Conservation (phyloP, 805 yeast species). For the Metschnikowia proteae region DNA sequence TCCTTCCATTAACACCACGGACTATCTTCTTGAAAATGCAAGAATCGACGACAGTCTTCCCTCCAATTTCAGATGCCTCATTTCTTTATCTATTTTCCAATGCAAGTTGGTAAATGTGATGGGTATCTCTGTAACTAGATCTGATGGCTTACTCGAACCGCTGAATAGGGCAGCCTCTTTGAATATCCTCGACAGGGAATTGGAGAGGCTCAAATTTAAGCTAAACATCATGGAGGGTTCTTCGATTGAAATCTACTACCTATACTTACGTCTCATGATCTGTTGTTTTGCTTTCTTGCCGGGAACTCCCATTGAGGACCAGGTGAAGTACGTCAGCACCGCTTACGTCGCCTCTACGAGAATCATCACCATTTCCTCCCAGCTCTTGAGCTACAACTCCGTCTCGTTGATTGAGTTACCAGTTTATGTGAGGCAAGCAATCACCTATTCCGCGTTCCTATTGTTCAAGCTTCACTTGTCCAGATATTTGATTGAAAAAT, state of each 20-base stretch:
- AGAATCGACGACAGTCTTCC: conserved; percentile 65
- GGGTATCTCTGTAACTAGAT: conserved; percentile 81
- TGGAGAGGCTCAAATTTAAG: conserved; percentile 65
- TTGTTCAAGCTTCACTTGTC: conserved; percentile 80
- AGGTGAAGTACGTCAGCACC: conserved; percentile 74
- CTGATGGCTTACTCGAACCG: conserved; percentile 87
- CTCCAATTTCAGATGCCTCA: conserved; percentile 63
- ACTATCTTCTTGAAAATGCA: conserved; percentile 76
- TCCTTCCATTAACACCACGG: conserved; percentile 74
- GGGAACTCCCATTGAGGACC: conserved; percentile 85
- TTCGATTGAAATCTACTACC: conserved; percentile 69
- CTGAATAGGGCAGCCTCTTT: conserved; percentile 76
- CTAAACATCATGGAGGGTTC: conserved; percentile 62
- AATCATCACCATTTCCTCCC: conserved; percentile 72
- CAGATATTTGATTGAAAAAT: conserved; percentile 66
- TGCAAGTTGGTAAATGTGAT: conserved; percentile 77
- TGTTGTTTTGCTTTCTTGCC: conserved; percentile 89
- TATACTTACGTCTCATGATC: conserved; percentile 75
- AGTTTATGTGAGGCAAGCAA: conserved; percentile 81
- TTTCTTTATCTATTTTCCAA: conserved; percentile 76
- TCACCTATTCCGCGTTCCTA: conserved; percentile 72
- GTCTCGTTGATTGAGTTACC: conserved; percentile 79
- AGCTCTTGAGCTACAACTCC: conserved; percentile 51
- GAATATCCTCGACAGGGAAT: conserved; percentile 72
- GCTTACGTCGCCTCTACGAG: conserved; percentile 81